Evolutionary conservation across 2,329 filamentous ascomycete genomes (phyloP).

Genomic region (Exserohilum turcica): DNA sequence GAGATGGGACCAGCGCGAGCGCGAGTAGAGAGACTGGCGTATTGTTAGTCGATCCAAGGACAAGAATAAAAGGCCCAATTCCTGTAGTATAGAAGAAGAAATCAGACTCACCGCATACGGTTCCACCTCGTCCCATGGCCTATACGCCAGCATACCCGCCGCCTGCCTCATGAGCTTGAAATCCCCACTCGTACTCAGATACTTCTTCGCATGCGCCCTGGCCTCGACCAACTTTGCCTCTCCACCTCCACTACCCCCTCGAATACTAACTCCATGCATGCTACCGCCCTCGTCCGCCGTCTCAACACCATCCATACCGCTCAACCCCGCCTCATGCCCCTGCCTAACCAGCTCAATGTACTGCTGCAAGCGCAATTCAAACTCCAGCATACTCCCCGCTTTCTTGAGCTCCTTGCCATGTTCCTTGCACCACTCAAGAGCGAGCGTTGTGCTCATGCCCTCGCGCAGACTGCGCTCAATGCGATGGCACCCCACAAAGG

Average conservation of each 20-base stretch:
- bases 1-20: slow-evolving; percentile 74
- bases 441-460: slow-evolving; percentile 72
- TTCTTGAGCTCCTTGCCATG: slow-evolving; percentile 93
- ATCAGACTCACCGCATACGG: slow-evolving; percentile 62
- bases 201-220: slow-evolving; percentile 79
- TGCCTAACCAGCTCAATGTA: slow-evolving; percentile 88
- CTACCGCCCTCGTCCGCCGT: slow-evolving; percentile 12
- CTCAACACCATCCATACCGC: slow-evolving; percentile 30
- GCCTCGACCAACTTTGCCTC: slow-evolving; percentile 73
- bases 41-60: slow-evolving; percentile 22
- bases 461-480: slow-evolving; percentile 75
- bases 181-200: slow-evolving; percentile 72
- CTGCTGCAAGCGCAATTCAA: slow-evolving; percentile 90
- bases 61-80: too few relatives aligned
- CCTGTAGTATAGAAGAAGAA: neutral
- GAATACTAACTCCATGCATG: slow-evolving; percentile 53
- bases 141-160: slow-evolving; percentile 79
- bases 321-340: slow-evolving; percentile 44
- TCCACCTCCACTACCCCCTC: slow-evolving; percentile 24
- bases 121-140: slow-evolving; percentile 63
- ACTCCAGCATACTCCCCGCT: slow-evolving; percentile 86
- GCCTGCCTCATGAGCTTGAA: slow-evolving; percentile 73
- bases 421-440: slow-evolving; percentile 87
- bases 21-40: slow-evolving; percentile 71
- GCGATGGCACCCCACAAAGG: slow-evolving; percentile 79